phyloP scores from a whole-genome alignment of 2,329 filamentous ascomycete species.

The Colletotrichum salicis region DNA sequence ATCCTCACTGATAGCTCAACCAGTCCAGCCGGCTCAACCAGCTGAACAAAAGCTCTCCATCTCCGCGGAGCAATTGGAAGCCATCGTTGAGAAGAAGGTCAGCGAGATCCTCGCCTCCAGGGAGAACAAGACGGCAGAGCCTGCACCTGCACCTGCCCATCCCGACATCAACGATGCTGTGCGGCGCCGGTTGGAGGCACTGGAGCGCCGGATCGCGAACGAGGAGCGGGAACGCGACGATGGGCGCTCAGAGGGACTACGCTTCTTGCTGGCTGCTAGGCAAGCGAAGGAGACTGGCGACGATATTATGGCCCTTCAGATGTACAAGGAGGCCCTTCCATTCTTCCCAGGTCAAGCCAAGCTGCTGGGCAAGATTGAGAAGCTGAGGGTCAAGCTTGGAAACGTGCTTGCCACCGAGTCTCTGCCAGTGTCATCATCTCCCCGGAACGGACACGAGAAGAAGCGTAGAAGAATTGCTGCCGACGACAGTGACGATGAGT shows the following conservation, averaged over 20 bases:
- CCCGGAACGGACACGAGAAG: slow-evolving; percentile 36
- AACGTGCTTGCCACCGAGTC: slow-evolving; percentile 32
- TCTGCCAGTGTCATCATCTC: background rate
- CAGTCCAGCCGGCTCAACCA: slow-evolving; percentile 23
- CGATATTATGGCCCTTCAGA: slow-evolving; percentile 79
- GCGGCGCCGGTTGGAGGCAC: slow-evolving; percentile 81
- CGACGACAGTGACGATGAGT: slow-evolving; percentile 52
- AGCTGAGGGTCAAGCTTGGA: slow-evolving; percentile 65
- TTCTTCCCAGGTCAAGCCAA: slow-evolving; percentile 90
- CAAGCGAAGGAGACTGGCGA: slow-evolving; percentile 89
- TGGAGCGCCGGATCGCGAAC: slow-evolving; percentile 84
- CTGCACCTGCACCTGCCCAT: slow-evolving; percentile 47
- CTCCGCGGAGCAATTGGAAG: slow-evolving; percentile 82
- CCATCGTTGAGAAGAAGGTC: slow-evolving; percentile 91
- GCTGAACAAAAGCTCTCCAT: slow-evolving; percentile 56
- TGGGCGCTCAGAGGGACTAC: slow-evolving; percentile 81
- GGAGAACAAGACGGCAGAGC: slow-evolving; percentile 65
- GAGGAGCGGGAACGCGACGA: slow-evolving; percentile 71
- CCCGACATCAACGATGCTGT: slow-evolving; percentile 79
- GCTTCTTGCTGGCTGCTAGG: slow-evolving; percentile 88
- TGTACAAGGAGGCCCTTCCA: slow-evolving; percentile 86
- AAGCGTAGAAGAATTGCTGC: slow-evolving; percentile 37
- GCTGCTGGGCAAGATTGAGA: slow-evolving; percentile 75
- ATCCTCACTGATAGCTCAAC: background rate
- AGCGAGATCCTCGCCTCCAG: slow-evolving; percentile 87